Base-by-base conservation (phyloP, 192 early-diverging fungal genomes). In the Thoreauomyces humboldtii region DNA sequence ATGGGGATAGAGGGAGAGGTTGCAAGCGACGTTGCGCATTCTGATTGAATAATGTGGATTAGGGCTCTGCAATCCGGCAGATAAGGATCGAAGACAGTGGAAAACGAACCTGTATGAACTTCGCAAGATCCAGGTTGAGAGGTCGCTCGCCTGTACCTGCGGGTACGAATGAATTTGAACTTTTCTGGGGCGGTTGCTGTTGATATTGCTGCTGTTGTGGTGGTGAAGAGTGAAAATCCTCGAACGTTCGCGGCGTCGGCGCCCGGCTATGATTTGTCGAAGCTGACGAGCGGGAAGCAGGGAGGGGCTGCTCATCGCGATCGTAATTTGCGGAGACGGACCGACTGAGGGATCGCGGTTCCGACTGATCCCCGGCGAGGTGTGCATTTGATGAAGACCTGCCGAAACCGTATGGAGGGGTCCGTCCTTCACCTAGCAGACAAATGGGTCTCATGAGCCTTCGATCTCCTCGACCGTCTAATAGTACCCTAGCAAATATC, bases 41-140 rank as follows among this genome's bases (percentile, higher is more conserved):
- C 60, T 69, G n/a, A n/a, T n/a, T n/a, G n/a, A n/a, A n/a, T n/a
- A n/a, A n/a, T n/a, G n/a, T n/a, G n/a, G n/a, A n/a, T n/a, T n/a
- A n/a, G n/a, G n/a, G n/a, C n/a, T n/a, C 22, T 51, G 48, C 2
- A 25, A 11, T 14, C 1, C 27, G 48, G n/a, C 12, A 51, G 12
- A 27, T 11, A 60, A 25, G 37, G 11, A 60, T 1, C 21, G 11
- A n/a, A n/a, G n/a, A n/a, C n/a, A n/a, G n/a, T n/a, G n/a, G n/a
- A n/a, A n/a, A 7, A 44, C 56, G 14, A 36, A 77, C 77, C 56
- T 47, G 63, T 25, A 73, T 44, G 41, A 79, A 79, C 35, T 69
- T 70, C 11, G 71, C 53, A 19, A 79, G 33, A 44, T 79, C 77
- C 52, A 79, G 53, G 59, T 79, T 76, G 7, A 79, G 44, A 17